Conservation (phyloP, 176 grass and related monocot species). For the Cenchrus fungigraminus region DNA sequence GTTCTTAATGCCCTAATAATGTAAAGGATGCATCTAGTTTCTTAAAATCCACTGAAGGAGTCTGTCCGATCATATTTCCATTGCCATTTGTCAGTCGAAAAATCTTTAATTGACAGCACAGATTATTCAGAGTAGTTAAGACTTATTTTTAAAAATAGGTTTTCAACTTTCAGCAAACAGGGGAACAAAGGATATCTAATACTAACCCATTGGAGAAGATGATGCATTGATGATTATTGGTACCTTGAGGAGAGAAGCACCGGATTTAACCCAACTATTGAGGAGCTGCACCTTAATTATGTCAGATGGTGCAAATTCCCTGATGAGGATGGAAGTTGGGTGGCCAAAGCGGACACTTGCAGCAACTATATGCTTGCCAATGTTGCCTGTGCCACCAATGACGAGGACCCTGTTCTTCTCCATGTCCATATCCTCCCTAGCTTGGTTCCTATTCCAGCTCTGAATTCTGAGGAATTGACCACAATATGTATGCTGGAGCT, state of each 20-base stretch:
- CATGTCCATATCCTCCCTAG: conserved; percentile 15
- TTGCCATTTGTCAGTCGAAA: not conserved
- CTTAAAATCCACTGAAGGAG: not conserved
- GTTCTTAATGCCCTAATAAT: not conserved
- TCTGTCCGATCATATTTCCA: not conserved
- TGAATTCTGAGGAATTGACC: not conserved
- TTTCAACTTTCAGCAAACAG: not conserved
- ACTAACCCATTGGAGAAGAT: not conserved
- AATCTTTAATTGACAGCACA: not conserved
- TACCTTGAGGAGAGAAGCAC: conserved; percentile 27
- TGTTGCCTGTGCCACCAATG: conserved; percentile 58
- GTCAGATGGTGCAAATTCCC: conserved; percentile 44
- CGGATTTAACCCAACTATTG: not conserved
- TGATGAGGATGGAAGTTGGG: conserved; percentile 47
- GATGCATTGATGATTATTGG: not conserved
- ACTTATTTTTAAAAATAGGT: not conserved
- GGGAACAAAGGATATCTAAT: not conserved
- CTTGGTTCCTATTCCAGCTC: not conserved
- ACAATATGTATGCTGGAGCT: not conserved
- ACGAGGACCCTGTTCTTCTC: conserved; percentile 51
- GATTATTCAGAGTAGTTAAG: not conserved
- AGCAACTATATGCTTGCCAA: conserved; percentile 50
- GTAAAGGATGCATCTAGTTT: not conserved
- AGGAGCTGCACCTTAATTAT: conserved; percentile 42
- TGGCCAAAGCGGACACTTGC: conserved; percentile 40